Conservation (phyloP, 2,329 filamentous ascomycete species). For the Nothophaeocryptopus gaeumannii region DNA sequence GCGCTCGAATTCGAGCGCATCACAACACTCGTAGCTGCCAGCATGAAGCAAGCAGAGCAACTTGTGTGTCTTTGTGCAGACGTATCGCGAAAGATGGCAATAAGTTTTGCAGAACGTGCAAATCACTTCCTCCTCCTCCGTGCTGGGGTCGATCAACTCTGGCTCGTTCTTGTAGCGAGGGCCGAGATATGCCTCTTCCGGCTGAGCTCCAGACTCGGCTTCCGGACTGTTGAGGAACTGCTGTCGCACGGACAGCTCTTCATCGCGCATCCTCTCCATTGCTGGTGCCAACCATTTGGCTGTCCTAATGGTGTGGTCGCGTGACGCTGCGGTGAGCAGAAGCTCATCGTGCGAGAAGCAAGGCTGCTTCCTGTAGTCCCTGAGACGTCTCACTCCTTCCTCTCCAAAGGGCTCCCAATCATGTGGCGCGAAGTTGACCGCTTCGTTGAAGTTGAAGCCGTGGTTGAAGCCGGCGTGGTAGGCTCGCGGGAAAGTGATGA, state of each 20-base stretch:
- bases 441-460: constrained; percentile 97
- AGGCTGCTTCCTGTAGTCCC: constrained; percentile 83
- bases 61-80: constrained; percentile 77
- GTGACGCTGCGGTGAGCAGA: constrained; percentile 82
- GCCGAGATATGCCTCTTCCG: constrained; percentile 30
- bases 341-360: constrained; percentile 98
- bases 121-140: constrained; percentile 88
- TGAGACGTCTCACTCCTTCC: constrained; percentile 78
- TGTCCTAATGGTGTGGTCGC: constrained; percentile 76
- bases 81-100: constrained; percentile 85
- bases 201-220: constrained; percentile 43
- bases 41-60: constrained; percentile 80
- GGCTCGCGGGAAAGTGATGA: constrained; percentile 93
- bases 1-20: constrained; percentile 63
- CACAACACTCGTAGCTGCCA: constrained; percentile 77
- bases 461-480: constrained; percentile 99
- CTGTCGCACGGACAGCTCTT: constrained; percentile 67
- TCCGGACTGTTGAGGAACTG: constrained; percentile 60
- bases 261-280: constrained; percentile 70
- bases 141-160: constrained; percentile 65
- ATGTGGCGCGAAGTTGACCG: constrained; percentile 91
- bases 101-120: constrained; percentile 91
- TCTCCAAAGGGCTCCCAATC: constrained; percentile 96
- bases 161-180: constrained; percentile 48
- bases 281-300: constrained; percentile 94